phyloP scores from a whole-genome alignment of 371 early-diverging fungal genomes.

The Choanephora cucurbitarum region DNA sequence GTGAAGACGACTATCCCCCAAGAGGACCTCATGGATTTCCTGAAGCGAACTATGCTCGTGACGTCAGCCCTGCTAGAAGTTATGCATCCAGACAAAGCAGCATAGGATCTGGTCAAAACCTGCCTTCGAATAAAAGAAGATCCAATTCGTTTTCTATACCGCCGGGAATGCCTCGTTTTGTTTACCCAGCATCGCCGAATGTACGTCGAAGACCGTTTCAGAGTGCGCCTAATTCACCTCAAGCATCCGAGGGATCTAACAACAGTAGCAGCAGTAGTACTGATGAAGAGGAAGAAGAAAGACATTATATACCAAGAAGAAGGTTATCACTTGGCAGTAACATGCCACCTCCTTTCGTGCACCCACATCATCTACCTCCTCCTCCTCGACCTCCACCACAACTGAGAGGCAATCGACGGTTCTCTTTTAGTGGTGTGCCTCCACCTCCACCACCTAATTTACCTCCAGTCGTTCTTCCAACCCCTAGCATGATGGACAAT shows the following conservation, averaged over 20 bases:
- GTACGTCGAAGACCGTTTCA: slow-evolving; percentile 1
- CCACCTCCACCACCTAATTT: slow-evolving; percentile 7
- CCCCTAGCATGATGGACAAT: slow-evolving; percentile 13
- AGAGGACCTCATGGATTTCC: neutral
- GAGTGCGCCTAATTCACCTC: slow-evolving; percentile 8
- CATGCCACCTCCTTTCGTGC: too few relatives aligned
- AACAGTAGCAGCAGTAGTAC: neutral
- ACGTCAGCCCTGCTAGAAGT: neutral
- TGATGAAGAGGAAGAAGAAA: slow-evolving; percentile 4
- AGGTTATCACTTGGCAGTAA: neutral
- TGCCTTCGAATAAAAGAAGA: slow-evolving; percentile 2
- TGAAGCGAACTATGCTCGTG: neutral
- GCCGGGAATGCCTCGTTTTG: neutral
- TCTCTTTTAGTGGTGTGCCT: slow-evolving; percentile 14
- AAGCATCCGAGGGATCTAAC: neutral
- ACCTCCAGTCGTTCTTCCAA: slow-evolving; percentile 4
- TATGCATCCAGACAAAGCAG: slow-evolving; percentile 11
- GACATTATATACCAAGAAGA: neutral
- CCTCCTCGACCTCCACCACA: slow-evolving; percentile 4
- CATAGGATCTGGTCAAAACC: neutral
- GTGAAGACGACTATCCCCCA: neutral
- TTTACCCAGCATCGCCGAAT: neutral
- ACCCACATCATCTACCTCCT: too few relatives aligned
- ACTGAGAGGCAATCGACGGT: slow-evolving; percentile 5
- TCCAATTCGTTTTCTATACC: slow-evolving; percentile 9